Conservation (phyloP, 345 rosid species). For the Citrus unshiu region DNA sequence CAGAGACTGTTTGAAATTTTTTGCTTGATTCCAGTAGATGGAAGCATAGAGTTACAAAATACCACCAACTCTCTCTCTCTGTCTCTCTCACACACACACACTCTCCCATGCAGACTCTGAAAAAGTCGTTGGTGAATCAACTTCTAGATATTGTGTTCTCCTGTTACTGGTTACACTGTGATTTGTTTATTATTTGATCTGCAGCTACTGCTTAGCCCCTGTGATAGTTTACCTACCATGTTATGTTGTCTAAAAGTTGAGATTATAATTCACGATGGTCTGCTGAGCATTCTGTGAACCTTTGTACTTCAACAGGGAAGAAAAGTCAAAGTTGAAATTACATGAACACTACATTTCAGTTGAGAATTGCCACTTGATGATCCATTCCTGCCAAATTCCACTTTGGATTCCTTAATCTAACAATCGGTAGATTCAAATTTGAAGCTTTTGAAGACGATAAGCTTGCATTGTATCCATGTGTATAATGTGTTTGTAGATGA, state of each 20-base stretch:
- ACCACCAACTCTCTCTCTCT: not conserved
- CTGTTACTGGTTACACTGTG: not conserved
- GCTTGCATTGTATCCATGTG: not conserved
- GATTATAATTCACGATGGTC: not conserved
- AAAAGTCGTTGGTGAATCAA: not conserved
- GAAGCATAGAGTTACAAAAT: not conserved
- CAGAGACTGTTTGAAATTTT: not conserved
- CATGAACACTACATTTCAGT: not conserved
- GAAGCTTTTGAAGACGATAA: conserved; percentile 2
- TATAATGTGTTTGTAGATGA: conserved; percentile 5
- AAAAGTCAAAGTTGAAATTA: conserved; percentile 7
- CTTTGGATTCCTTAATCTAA: not conserved
- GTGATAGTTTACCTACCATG: not conserved
- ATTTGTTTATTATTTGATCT: not conserved
- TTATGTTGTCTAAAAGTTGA: not conserved
- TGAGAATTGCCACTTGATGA: not conserved
- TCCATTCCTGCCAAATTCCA: not conserved
- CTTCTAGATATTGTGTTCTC: not conserved
- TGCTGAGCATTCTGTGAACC: not conserved
- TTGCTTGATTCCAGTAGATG: not conserved
- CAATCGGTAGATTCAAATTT: not conserved
- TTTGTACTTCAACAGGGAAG: conserved; percentile 26
- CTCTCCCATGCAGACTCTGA: not conserved
- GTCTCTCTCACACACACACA: too few relatives aligned
- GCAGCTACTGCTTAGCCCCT: not conserved